Evolutionary conservation across 768 basidiomycete genomes (phyloP).

Genomic region (Trametes villosa): DNA sequence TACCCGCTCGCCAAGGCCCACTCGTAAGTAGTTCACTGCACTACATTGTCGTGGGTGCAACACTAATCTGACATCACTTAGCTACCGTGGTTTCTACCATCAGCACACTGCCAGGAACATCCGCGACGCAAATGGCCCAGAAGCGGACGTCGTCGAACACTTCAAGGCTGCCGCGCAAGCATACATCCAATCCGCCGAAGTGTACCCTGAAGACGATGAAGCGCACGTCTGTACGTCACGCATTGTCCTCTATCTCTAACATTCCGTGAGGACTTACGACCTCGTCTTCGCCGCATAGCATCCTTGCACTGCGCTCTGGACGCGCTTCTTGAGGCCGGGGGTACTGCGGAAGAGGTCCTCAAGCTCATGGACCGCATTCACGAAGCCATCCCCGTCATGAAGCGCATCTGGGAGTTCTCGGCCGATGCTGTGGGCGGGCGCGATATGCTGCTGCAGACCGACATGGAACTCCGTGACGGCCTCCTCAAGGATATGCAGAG

Average conservation of each 20-base stretch:
- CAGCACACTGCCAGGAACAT: conserved; percentile 7
- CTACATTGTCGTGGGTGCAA: not conserved
- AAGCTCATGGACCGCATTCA: conserved; percentile 16
- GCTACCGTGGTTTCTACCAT: conserved; percentile 21
- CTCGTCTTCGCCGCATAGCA: conserved; percentile 4
- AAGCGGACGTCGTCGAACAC: not conserved
- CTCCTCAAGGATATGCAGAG: not conserved
- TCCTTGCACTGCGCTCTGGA: conserved; percentile 18
- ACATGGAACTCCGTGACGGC: not conserved
- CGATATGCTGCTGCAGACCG: not conserved
- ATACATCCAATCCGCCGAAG: conserved; percentile 11
- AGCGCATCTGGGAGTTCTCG: conserved; percentile 26
- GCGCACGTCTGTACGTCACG: conserved; percentile 1
- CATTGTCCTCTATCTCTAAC: not conserved
- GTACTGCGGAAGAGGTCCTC: conserved; percentile 4
- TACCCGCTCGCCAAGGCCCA: conserved; percentile 12
- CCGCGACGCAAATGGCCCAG: not conserved
- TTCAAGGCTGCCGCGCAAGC: conserved; percentile 1
- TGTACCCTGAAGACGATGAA: conserved; percentile 24
- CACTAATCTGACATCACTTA: not conserved
- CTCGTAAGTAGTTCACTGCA: not conserved
- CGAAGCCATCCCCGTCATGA: conserved; percentile 16
- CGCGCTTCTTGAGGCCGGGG: not conserved
- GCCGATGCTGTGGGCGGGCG: not conserved
- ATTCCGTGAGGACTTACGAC: not conserved